Base-by-base conservation (phyloP, 495 filamentous ascomycete species). In the Clohesyomyces aquaticus region DNA sequence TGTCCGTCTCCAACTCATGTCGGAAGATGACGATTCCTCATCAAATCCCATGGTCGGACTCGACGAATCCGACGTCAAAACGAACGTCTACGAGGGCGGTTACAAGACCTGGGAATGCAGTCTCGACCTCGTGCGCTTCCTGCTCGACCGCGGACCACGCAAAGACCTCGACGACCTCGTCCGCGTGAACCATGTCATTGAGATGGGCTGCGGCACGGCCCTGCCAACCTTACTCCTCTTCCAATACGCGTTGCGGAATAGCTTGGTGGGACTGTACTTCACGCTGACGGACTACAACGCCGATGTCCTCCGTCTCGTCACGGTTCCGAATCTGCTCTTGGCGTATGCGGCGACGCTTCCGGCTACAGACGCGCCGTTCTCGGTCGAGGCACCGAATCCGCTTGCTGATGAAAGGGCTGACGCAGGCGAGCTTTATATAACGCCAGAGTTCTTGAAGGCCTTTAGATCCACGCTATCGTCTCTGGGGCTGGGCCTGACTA, bases 41-140 rank as follows among this genome's bases (percentile, higher is more conserved):
- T 42, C 67, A 27, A 41, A 66, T 16, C 51, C 56, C 27, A 54
- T 71, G 16, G 55, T 83, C 19, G 86, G 86, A 21, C 79, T 94
- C 10, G 90, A 87, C 29, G 19, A 89, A 70, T 87, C 90, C 61
- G 94, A 98, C 72, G 86, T 98, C 70, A 89, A 86, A 73, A 89
- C 91, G 12, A 88, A 89, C 63, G 86, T 97, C 70, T 98, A 98
- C 74, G 94, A 98, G 74, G 94, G 94, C 38, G 94, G 94, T n/a
- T 93, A 97, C 77, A 98, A 98, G 79, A 96, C 91, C 66, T 98
- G 94, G 94, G 94, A 98, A 77, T 96, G 94, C 77, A 87, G 89
- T 11, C 77, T 95, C 55, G 94, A 98, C 76, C 77, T 98, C 19
- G 92, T 91, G 16, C 88, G 82, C 68, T 82, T 91, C 57, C 77